Evolutionary conservation across 441 rosid genomes (phyloP).

Genomic region (Metrosideros polymorpha): DNA sequence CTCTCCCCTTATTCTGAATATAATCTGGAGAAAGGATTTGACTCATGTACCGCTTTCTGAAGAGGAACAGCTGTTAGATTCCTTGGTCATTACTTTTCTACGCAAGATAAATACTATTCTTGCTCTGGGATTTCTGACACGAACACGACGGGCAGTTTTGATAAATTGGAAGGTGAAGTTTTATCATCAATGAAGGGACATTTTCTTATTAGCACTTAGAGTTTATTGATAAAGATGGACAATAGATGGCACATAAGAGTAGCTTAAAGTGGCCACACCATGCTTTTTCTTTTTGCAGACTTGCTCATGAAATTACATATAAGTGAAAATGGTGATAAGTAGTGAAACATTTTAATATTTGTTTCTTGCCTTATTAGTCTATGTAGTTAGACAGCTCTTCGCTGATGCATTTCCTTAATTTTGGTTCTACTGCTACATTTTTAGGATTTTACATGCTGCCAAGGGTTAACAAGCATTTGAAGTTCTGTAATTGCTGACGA

Average conservation of each 20-base stretch:
- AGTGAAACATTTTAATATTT: neutral
- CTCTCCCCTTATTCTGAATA: conserved; percentile 43
- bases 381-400: neutral
- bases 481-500: neutral
- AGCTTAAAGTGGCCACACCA: neutral
- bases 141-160: conserved; percentile 72
- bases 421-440: neutral
- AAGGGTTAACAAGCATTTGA: neutral
- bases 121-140: conserved; percentile 54
- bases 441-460: neutral
- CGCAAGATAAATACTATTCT: conserved; percentile 66
- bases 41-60: conserved; percentile 21
- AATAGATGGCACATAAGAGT: neutral
- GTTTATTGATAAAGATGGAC: neutral
- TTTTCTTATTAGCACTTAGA: neutral
- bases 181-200: neutral
- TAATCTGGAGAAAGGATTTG: conserved; percentile 31
- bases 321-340: neutral
- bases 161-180: conserved; percentile 77
- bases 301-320: neutral
- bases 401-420: neutral
- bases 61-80: conserved; percentile 48
- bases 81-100: conserved; percentile 57
- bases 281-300: neutral
- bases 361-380: neutral